Evolutionary conservation across 495 filamentous ascomycete species (phyloP), one percentile per base, ranked within the genome.

Genomic region (Penicillium steckii): DNA sequence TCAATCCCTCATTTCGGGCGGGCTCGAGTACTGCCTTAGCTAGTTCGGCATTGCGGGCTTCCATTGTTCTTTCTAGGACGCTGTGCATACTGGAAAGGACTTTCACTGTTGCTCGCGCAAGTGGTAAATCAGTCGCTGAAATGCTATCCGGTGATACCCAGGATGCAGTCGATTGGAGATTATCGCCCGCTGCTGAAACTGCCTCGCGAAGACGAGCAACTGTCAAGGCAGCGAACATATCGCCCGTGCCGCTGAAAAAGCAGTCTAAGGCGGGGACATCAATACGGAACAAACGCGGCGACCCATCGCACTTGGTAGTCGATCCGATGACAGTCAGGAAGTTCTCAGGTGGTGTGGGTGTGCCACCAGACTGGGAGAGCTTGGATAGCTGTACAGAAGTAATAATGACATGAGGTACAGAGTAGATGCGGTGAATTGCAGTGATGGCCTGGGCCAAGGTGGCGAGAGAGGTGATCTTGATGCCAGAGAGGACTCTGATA

Each of bases 201-300:
- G 88, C 89, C 75, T 97, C 91, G 56, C 93, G 85, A 48, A 98
- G 82, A n/a, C 94, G 85, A 21, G 89, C 89, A 2, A 96, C 80
- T 44, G 85, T 93, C 46, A 97, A 74, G 19, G 95, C 92, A 33
- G 94, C 91, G 66, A 98, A 97, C 91, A 98, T 96, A 73, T 98
- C 94, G 12, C 94, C 94, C 1, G 94, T 96, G 22, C 94, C 94
- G 62, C 86, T 90, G 69, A 97, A 98, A 77, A 90, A 95, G 68
- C 88, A 88, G 61, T 95, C 87, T 46, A 97, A 84, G 4, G 88
- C 82, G 1, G 93, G 90, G 46, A 96, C 85, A 46, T 88, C 81
- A 64, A 97, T 80, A 52, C 85, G 81, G 79, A 96, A 97, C 43
- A 88, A 74, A 7, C 92, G 86, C 1, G 92, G 81, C 19, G 73